Base-by-base conservation (phyloP, 2,329 filamentous ascomycete genomes). In the Sporothrix phasma region DNA sequence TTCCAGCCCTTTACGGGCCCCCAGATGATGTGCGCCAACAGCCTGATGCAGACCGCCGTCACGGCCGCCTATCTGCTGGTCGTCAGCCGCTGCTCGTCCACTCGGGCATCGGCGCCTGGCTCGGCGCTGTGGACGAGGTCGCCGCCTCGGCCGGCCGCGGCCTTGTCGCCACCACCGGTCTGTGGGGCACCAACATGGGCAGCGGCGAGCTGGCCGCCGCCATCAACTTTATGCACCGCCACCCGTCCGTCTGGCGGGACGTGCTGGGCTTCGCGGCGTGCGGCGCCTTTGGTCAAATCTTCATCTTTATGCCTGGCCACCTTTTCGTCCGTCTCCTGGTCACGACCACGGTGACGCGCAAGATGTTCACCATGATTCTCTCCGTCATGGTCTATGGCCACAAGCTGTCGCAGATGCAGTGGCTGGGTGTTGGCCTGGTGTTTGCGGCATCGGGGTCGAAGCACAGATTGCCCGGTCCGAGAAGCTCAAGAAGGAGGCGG, bases 21-120 rank as follows among this genome's bases (percentile, higher is more conserved):
- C 66, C 94, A 99, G 82, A 99, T 99, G 94, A 99, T 99, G 94
- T 95, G 92, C 74, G 92, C 93, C 45, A 91, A 97, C 76, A 99
- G 97, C 74, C 79, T 96, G 64, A 88, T 97, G 75, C 88, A 85
- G 70, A 93, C 92, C 3, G 72, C 86, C 54, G 80, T 97, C 64
- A 97, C 92, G 3, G 80, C 84, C 22, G 72, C 78, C 0, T 97
- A 96, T 72, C 84, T 99, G 51, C 68, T 93, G 19, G 73, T 91
- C 13, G 72, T 92, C 22, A 89, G 87, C 70, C 94, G 94, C 0
- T 88, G 78, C 75, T 97, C n/a, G 88, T 88, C 0, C 79, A 81
- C 64, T 91, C 85, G 0, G 81, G 81, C 6, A 66, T 86, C 17
- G 81, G 88, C 66, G 80, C 84, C 68, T 87, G 86, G 76, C 73